Conservation (phyloP, 495 filamentous ascomycete genomes). For the Hyaloscypha variabilis region DNA sequence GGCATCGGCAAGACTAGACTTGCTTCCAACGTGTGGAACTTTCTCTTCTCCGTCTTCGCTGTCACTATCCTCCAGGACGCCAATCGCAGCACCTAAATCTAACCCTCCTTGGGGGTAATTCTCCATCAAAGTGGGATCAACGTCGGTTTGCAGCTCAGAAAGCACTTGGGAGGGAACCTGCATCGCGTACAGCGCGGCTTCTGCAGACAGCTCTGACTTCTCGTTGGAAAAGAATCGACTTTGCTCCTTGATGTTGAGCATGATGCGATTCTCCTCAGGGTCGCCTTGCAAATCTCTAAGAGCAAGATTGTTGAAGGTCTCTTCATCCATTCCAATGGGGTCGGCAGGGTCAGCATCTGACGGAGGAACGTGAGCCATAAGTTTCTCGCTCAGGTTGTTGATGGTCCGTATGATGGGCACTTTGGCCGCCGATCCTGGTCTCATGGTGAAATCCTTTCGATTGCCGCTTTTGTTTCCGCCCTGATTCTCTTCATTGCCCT, state of each 20-base stretch:
- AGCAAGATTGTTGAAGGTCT: slow-evolving; percentile 70
- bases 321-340: slow-evolving; percentile 71
- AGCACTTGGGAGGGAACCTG: slow-evolving; percentile 72
- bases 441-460: slow-evolving; percentile 84
- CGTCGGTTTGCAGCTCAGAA: slow-evolving; percentile 59
- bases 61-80: slow-evolving; percentile 67
- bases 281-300: slow-evolving; percentile 85
- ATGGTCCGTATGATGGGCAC: slow-evolving; percentile 82
- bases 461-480: slow-evolving; percentile 71
- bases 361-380: slow-evolving; percentile 82
- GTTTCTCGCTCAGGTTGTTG: slow-evolving; percentile 86
- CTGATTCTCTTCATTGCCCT: slow-evolving; percentile 91
- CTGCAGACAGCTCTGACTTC: slow-evolving; percentile 52
- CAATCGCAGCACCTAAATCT: slow-evolving; percentile 60
- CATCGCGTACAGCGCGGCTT: slow-evolving; percentile 59
- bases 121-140: slow-evolving; percentile 50
- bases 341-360: slow-evolving; percentile 66
- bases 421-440: slow-evolving; percentile 64
- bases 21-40: slow-evolving; percentile 55
- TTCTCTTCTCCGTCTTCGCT: slow-evolving; percentile 65
- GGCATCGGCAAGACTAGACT: slow-evolving; percentile 55
- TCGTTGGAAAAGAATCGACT: slow-evolving; percentile 73
- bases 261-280: slow-evolving; percentile 69
- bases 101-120: slow-evolving; percentile 49
- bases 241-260: slow-evolving; percentile 86